These are phyloP conservation scores for Hymenoscyphus fraxineus DNA, from an alignment of 2,329 filamentous ascomycete genomes.

Conservation along the genomic window DNA sequence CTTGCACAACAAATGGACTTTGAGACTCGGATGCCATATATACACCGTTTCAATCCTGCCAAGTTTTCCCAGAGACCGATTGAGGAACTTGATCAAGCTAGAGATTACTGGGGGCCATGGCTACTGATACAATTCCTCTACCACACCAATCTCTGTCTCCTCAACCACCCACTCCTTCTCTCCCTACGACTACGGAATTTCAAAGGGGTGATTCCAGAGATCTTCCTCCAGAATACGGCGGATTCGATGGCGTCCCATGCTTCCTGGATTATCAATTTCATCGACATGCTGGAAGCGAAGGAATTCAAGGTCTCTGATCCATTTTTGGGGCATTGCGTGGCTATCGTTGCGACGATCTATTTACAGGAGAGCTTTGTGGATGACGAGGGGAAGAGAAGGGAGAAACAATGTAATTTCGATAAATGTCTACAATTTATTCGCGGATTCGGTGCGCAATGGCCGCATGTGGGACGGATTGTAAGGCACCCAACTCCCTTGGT, in stretches of 20 bases:
- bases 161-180: conserved; percentile 52
- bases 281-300: conserved; percentile 45
- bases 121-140: conserved; percentile 51
- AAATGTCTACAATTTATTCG: conserved; percentile 44
- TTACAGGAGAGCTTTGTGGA: conserved; percentile 50
- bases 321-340: conserved; percentile 46
- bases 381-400: conserved; percentile 34
- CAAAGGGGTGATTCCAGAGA: conserved; percentile 48
- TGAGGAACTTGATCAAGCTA: conserved; percentile 41
- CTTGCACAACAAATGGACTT: conserved; percentile 48
- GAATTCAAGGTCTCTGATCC: conserved; percentile 45
- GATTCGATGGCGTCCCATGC: conserved; percentile 49
- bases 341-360: conserved; percentile 51
- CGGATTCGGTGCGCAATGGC: conserved; percentile 42
- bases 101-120: conserved; percentile 52
- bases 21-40: conserved; percentile 48
- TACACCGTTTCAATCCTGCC: conserved; percentile 48
- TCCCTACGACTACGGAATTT: conserved; percentile 51
- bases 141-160: conserved; percentile 48
- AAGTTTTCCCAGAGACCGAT: conserved; percentile 42
- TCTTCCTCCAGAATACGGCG: conserved; percentile 51
- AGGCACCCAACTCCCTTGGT: conserved; percentile 8
- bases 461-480: conserved; percentile 43
- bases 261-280: conserved; percentile 51
- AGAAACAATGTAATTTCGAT: conserved; percentile 42